Conservation (phyloP, 1,139 yeast species). For the Blastobotrys elegans region DNA sequence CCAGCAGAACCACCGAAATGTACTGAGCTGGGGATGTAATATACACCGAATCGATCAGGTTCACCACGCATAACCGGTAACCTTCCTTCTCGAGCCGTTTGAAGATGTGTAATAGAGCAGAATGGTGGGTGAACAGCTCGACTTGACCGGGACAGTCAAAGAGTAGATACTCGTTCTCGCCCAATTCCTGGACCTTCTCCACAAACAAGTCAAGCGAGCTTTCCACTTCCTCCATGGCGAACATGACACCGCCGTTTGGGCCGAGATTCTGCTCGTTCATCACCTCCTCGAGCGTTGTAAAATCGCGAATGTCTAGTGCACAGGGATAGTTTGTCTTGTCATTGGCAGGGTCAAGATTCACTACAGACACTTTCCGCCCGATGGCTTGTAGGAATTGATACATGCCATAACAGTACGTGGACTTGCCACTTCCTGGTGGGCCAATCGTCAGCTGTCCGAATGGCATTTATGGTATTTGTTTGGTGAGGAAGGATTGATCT, state of each 20-base stretch:
- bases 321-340: constrained; percentile 77
- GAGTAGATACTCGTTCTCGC: constrained; percentile 63
- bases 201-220: constrained; percentile 56
- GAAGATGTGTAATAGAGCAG: constrained; percentile 72
- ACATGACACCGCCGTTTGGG: constrained; percentile 93
- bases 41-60: constrained; percentile 80
- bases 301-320: constrained; percentile 83
- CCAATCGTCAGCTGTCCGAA: constrained; percentile 95
- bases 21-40: constrained; percentile 87
- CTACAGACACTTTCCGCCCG: constrained; percentile 77
- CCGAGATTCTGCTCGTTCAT: constrained; percentile 82
- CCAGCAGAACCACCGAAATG: constrained; percentile 72
- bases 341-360: constrained; percentile 94
- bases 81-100: constrained; percentile 64
- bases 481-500: background rate
- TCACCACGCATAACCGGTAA: constrained; percentile 78
- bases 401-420: constrained; percentile 90
- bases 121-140: constrained; percentile 88
- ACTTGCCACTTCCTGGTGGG: constrained; percentile 97
- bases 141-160: constrained; percentile 99
- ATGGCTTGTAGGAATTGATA: constrained; percentile 87
- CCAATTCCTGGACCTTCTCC: constrained; percentile 51
- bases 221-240: constrained; percentile 66
- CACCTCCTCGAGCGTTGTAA: constrained; percentile 78
- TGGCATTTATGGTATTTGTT: constrained; percentile 24